Conservation (phyloP, 2,329 filamentous ascomycete species). For the Fonsecaea erecta region DNA sequence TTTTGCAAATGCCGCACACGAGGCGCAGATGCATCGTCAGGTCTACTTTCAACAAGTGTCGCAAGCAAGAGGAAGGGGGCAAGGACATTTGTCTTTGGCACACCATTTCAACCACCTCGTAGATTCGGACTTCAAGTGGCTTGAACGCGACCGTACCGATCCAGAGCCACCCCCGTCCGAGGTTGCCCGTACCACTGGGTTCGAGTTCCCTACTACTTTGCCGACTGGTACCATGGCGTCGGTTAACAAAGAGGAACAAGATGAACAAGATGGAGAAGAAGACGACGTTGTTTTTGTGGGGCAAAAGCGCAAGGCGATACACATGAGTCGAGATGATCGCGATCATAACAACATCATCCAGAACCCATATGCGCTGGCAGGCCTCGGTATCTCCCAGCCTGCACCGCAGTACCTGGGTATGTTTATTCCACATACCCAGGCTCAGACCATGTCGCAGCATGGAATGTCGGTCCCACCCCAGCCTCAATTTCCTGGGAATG, state of each 20-base stretch:
- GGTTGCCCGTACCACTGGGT: conserved; percentile 13
- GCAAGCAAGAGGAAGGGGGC: neutral
- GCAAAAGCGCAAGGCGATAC: conserved; percentile 8
- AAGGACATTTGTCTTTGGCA: conserved; percentile 1
- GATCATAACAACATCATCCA: neutral
- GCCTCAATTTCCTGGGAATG: neutral
- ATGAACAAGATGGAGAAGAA: neutral
- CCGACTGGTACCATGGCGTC: conserved; percentile 17
- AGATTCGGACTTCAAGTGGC: conserved; percentile 13
- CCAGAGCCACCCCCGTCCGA: conserved; percentile 12
- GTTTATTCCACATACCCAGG: neutral
- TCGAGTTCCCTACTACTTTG: conserved; percentile 21
- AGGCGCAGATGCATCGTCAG: neutral
- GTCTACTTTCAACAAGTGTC: neutral
- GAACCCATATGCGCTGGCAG: neutral
- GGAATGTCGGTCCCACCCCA: neutral
- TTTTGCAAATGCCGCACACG: neutral
- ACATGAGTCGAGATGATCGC: conserved; percentile 1
- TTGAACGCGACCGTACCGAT: conserved; percentile 5
- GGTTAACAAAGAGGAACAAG: neutral
- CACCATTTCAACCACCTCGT: neutral
- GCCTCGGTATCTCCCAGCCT: neutral
- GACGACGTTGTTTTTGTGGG: neutral
- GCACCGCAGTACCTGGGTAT: neutral
- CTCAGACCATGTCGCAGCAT: neutral